phyloP scores from a whole-genome alignment of 371 early-diverging fungal species.

The Zopfochytrium polystomum region DNA sequence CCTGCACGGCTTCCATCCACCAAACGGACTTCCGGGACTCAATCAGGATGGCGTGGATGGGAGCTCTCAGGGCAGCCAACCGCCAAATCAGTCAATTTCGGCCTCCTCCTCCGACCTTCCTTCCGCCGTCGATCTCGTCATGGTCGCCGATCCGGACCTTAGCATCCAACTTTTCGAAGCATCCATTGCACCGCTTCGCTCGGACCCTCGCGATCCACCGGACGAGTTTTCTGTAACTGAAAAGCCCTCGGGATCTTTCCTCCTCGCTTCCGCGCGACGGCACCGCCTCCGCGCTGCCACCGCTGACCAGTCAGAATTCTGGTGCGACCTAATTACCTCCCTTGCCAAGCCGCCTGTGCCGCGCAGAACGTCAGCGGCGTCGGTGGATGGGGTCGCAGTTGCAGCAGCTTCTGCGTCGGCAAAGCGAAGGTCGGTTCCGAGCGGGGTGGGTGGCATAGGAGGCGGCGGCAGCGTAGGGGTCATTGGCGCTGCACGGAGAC shows the following conservation, averaged over 20 bases:
- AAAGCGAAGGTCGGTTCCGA: no score
- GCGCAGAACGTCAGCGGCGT: neutral
- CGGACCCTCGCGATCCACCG: neutral
- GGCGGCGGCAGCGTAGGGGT: no score
- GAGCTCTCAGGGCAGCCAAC: no score
- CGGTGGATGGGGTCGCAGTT: neutral
- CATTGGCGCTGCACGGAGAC: no score
- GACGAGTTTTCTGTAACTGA: neutral
- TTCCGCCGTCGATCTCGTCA: neutral
- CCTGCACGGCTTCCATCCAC: constrained; percentile 36
- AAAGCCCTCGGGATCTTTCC: neutral
- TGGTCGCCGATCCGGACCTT: neutral
- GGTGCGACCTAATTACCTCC: constrained; percentile 26
- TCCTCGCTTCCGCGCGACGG: neutral
- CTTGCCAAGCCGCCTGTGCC: constrained; percentile 13
- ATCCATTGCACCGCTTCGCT: neutral
- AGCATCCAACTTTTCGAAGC: neutral
- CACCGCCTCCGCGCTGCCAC: constrained; percentile 15
- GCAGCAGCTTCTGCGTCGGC: neutral
- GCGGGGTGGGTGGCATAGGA: no score
- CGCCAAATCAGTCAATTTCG: no score
- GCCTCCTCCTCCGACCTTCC: neutral
- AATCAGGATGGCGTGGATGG: no score
- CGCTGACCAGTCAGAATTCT: constrained; percentile 25
- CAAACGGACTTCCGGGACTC: neutral